Conservation (phyloP, 306 rosid species). For the Pyrus communis region DNA sequence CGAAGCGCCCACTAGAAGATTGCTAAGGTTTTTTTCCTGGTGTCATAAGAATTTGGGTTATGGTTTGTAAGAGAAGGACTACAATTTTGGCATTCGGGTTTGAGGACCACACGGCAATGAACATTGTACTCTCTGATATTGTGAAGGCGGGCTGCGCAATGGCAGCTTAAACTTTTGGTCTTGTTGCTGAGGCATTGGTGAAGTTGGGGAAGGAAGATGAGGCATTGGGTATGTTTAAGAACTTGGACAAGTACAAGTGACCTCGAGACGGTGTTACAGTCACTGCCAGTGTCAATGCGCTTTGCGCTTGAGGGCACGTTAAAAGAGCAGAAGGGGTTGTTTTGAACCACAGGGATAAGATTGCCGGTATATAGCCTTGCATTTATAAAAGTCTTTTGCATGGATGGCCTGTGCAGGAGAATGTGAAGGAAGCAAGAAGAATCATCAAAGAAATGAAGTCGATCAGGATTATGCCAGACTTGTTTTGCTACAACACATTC, state of each 20-base stretch:
- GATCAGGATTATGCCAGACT: conserved; percentile 48
- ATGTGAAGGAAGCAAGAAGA: conserved; percentile 77
- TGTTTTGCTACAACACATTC: conserved; percentile 64
- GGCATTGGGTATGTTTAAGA: conserved; percentile 81
- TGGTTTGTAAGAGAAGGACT: conserved; percentile 54
- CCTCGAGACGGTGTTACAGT: conserved; percentile 50
- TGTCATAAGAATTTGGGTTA: conserved; percentile 45
- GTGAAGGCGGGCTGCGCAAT: conserved; percentile 52
- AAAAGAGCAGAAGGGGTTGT: conserved; percentile 81
- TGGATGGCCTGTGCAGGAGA: conserved; percentile 77
- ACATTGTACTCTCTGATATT: conserved; percentile 59
- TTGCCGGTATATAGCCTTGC: conserved; percentile 34
- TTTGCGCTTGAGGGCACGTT: conserved; percentile 73
- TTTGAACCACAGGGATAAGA: conserved; percentile 65
- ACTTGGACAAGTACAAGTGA: conserved; percentile 53
- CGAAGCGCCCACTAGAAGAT: conserved; percentile 60
- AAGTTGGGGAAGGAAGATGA: conserved; percentile 64
- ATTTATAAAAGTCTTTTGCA: conserved; percentile 64
- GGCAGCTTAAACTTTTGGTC: conserved; percentile 55
- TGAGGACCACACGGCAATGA: conserved; percentile 61
- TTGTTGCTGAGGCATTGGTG: conserved; percentile 55
- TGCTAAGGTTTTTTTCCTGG: conserved; percentile 86
- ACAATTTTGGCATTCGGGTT: conserved; percentile 52
- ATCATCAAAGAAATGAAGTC: conserved; percentile 72
- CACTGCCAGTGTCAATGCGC: conserved; percentile 51